These are phyloP conservation scores for Solanum megistacrolobum DNA, from an alignment of 257 asterid species.

Conservation along the genomic window DNA sequence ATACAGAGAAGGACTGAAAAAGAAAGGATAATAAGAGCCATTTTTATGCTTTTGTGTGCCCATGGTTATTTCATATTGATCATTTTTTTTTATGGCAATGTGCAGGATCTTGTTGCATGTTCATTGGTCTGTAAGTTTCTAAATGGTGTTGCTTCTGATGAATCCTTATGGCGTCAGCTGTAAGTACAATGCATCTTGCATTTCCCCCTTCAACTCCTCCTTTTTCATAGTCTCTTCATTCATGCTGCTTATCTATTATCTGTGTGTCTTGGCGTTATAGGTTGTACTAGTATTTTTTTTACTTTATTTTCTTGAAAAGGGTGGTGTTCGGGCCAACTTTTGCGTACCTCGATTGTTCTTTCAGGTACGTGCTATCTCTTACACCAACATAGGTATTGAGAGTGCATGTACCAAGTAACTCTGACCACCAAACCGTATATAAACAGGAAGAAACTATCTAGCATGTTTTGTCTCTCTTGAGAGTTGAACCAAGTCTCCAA, in stretches of 20 bases:
- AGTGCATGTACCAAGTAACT: not conserved
- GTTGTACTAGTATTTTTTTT: not conserved
- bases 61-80: not conserved
- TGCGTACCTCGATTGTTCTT: not conserved
- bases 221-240: not conserved
- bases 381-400: not conserved
- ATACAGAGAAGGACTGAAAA: not conserved
- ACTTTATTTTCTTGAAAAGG: not conserved
- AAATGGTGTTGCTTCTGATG: conserved; percentile 60
- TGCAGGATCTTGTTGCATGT: conserved; percentile 76
- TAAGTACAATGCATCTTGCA: conserved; percentile 25
- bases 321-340: not conserved
- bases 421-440: not conserved
- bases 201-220: not conserved
- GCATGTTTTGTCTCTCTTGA: not conserved
- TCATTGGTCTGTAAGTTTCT: conserved; percentile 69
- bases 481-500: not conserved
- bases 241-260: not conserved
- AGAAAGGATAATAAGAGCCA: not conserved
- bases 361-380: not conserved
- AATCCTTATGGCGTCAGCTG: conserved; percentile 81
- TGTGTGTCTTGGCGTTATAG: not conserved
- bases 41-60: not conserved
- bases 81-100: not conserved
- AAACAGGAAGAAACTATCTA: not conserved